Conservation (phyloP, 768 basidiomycete genomes). For the Bullera alba region DNA sequence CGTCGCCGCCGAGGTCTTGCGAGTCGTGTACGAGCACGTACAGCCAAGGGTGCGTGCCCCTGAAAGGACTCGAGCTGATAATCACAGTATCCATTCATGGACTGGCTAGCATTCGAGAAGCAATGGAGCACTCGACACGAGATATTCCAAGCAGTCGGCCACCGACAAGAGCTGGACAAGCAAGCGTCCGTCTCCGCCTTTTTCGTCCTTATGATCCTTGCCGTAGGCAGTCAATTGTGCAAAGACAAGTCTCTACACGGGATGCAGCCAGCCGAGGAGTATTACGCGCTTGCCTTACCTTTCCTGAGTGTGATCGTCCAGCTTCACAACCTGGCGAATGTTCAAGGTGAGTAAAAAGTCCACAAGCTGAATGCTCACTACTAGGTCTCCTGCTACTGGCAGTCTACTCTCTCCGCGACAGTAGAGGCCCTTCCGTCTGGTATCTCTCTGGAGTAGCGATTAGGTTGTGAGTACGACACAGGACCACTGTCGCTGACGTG, state of each 20-base stretch:
- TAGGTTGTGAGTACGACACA: conserved; percentile 1
- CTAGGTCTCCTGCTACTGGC: conserved; percentile 14
- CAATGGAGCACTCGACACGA: conserved; percentile 10
- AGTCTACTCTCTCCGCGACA: conserved; percentile 15
- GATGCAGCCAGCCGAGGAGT: conserved; percentile 6
- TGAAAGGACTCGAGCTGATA: not conserved
- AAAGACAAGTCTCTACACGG: conserved; percentile 3
- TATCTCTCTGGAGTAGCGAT: conserved; percentile 12
- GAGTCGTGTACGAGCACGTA: conserved; percentile 4
- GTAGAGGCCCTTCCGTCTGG: conserved; percentile 18
- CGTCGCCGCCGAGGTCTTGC: not conserved
- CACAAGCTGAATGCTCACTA: not conserved
- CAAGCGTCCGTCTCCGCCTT: conserved; percentile 7
- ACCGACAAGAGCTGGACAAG: conserved; percentile 2
- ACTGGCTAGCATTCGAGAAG: conserved; percentile 15
- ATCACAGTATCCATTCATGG: conserved; percentile 18
- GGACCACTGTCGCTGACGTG: not conserved
- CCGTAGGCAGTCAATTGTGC: conserved; percentile 8
- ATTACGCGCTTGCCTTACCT: conserved; percentile 11
- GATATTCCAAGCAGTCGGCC: conserved; percentile 5
- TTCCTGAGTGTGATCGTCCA: conserved; percentile 13
- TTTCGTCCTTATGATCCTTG: conserved; percentile 20
- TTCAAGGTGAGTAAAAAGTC: conserved; percentile 10
- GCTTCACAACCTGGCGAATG: conserved; percentile 17
- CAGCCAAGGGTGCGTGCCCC: conserved; percentile 3